Evolutionary conservation across 345 rosid species (phyloP).

Genomic region (Syzygium aqueum): DNA sequence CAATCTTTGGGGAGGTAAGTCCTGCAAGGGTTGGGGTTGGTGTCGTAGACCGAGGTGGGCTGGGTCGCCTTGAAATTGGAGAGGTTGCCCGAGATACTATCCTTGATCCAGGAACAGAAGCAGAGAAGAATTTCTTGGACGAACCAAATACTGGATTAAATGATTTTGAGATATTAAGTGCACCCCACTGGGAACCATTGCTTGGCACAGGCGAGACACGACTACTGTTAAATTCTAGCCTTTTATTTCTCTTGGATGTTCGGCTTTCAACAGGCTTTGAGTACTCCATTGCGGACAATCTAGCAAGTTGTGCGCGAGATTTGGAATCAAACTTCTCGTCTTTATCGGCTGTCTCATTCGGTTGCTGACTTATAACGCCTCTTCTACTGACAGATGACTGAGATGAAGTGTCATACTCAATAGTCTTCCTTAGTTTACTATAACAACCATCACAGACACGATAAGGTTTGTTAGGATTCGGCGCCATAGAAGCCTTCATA

Average conservation of each 20-base stretch:
- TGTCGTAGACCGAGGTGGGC: slow-evolving; percentile 97
- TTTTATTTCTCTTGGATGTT: slow-evolving; percentile 68
- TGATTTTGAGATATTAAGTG: slow-evolving; percentile 66
- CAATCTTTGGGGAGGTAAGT: slow-evolving; percentile 69
- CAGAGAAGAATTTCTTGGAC: slow-evolving; percentile 94
- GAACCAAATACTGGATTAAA: slow-evolving; percentile 85
- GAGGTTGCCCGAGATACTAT: slow-evolving; percentile 98
- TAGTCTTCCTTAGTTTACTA: slow-evolving; percentile 63
- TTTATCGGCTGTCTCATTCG: slow-evolving; percentile 46
- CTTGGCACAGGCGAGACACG: slow-evolving; percentile 94
- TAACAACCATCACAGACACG: slow-evolving; percentile 92
- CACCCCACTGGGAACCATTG: slow-evolving; percentile 87
- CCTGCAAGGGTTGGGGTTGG: slow-evolving; percentile 95
- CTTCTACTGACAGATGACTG: slow-evolving; percentile 69
- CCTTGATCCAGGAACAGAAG: slow-evolving; percentile 99
- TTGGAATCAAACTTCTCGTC: slow-evolving; percentile 80
- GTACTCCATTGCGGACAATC: slow-evolving; percentile 82
- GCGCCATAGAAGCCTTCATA: slow-evolving; percentile 94
- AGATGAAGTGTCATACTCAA: slow-evolving; percentile 56
- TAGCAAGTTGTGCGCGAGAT: slow-evolving; percentile 70
- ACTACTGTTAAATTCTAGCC: slow-evolving; percentile 83
- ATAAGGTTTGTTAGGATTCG: slow-evolving; percentile 85
- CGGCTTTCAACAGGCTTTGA: slow-evolving; percentile 66
- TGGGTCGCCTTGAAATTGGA: slow-evolving; percentile 86
- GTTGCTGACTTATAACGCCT: slow-evolving; percentile 61